Conservation (phyloP, 2,329 filamentous ascomycete species). For the Hypomyces perniciosus region DNA sequence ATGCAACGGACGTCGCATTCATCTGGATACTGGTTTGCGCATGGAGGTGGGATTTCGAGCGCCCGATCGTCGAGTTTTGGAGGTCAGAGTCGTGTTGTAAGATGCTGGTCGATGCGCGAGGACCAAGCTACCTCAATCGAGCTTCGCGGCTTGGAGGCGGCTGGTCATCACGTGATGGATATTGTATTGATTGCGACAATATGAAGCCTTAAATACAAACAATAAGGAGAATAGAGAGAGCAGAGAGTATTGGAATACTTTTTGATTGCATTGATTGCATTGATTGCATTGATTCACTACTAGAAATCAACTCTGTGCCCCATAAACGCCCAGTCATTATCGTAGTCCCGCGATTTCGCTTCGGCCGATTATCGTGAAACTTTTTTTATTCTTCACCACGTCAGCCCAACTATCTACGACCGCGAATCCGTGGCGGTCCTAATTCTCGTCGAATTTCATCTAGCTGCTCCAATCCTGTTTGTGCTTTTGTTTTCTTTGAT, state of each 20-base stretch:
- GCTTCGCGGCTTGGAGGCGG: slow-evolving; percentile 9
- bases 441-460: slow-evolving; percentile 81
- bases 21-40: slow-evolving; percentile 28
- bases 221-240: no score
- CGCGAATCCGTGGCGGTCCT: slow-evolving; percentile 63
- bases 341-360: background rate
- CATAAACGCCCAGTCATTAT: no score
- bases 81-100: slow-evolving; percentile 5
- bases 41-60: slow-evolving; percentile 23
- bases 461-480: slow-evolving; percentile 78
- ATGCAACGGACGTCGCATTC: slow-evolving; percentile 37
- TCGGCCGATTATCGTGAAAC: background rate
- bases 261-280: background rate
- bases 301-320: no score
- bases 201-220: background rate
- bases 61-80: background rate
- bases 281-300: background rate
- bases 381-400: background rate
- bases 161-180: slow-evolving; percentile 10
- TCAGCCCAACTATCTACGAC: slow-evolving; percentile 15
- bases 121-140: slow-evolving; percentile 4
- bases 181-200: background rate
- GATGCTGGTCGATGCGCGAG: background rate
- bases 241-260: background rate
- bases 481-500: slow-evolving; percentile 74